These are phyloP conservation scores for Didymella pinodella DNA, from an alignment of 2,329 filamentous ascomycete species.

Conservation along the genomic window DNA sequence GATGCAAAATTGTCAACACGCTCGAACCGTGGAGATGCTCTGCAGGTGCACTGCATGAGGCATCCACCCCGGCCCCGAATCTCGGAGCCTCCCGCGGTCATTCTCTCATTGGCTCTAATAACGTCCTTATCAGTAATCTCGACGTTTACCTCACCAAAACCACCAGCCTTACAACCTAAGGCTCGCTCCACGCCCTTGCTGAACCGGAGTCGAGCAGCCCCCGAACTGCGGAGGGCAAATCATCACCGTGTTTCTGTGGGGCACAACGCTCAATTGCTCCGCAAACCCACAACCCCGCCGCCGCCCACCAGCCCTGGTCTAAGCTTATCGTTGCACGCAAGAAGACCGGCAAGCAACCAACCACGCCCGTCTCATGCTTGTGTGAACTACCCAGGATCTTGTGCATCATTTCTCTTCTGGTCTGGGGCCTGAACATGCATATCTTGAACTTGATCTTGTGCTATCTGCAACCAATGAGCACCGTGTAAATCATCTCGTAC, in stretches of 20 bases:
- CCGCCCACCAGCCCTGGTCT: constrained; percentile 10
- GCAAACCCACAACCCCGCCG: constrained; percentile 21
- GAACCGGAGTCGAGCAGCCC: neutral
- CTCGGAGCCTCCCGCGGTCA: constrained; percentile 10
- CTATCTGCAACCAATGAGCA: constrained; percentile 38
- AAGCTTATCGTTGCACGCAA: constrained; percentile 36
- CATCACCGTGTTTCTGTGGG: constrained; percentile 1
- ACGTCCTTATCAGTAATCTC: constrained; percentile 33
- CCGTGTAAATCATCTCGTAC: constrained; percentile 1
- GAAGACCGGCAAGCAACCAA: constrained; percentile 14
- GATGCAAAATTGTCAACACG: constrained; percentile 4
- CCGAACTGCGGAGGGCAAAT: constrained; percentile 21
- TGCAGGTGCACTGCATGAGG: constrained; percentile 9
- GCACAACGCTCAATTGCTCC: constrained; percentile 13
- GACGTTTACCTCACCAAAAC: constrained; percentile 36
- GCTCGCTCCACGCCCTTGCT: constrained; percentile 29
- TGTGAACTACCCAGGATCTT: constrained; percentile 7
- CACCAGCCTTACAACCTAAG: constrained; percentile 6
- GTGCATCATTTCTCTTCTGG: constrained; percentile 17
- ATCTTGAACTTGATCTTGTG: constrained; percentile 10
- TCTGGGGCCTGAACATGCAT: constrained; percentile 13
- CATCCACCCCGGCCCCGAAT: constrained; percentile 15
- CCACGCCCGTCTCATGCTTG: neutral
- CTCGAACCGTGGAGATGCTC: constrained; percentile 12
- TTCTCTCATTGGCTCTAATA: constrained; percentile 23